These are phyloP conservation scores for Colletotrichum somersetense DNA, from an alignment of 2,329 filamentous ascomycete species.

Conservation along the genomic window DNA sequence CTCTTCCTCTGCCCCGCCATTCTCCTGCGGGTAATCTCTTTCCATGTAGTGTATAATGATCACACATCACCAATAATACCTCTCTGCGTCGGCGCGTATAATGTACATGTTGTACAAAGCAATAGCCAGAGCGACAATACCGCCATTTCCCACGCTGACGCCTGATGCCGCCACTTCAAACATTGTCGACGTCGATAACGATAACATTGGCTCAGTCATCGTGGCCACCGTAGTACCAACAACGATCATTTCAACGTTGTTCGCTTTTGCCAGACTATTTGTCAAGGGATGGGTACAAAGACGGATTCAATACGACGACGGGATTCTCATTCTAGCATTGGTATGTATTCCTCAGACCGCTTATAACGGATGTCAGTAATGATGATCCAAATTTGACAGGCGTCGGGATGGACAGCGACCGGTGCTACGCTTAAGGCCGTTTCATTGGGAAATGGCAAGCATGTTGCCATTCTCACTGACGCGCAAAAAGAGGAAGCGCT, in stretches of 20 bases:
- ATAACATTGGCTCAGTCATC: constrained; percentile 24
- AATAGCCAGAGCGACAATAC: constrained; percentile 27
- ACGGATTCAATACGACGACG: constrained; percentile 32
- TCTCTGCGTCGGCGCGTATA: constrained; percentile 25
- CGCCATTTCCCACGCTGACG: constrained; percentile 3
- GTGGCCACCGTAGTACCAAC: constrained; percentile 23
- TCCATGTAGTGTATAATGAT: neutral
- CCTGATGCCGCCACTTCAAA: constrained; percentile 3
- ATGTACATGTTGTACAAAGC: constrained; percentile 27
- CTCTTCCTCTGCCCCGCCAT: neutral
- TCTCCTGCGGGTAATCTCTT: neutral
- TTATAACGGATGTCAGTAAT: neutral
- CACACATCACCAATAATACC: neutral
- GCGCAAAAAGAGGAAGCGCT: constrained; percentile 48
- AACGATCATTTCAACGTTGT: constrained; percentile 30
- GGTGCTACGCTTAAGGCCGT: constrained; percentile 47
- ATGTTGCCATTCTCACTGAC: constrained; percentile 49
- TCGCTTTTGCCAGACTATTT: constrained; percentile 24
- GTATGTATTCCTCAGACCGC: neutral
- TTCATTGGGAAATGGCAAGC: constrained; percentile 54
- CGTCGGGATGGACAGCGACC: constrained; percentile 31
- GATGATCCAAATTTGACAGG: neutral
- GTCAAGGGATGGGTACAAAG: constrained; percentile 33
- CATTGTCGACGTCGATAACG: neutral
- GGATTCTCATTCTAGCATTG: constrained; percentile 25